Percentiles rank a stretch among this genome's conserved stretches.
These are phyloP conservation scores for Saccharomyces kudriavzevii DNA, from an alignment of 805 yeast species.

Conservation along the genomic window DNA sequence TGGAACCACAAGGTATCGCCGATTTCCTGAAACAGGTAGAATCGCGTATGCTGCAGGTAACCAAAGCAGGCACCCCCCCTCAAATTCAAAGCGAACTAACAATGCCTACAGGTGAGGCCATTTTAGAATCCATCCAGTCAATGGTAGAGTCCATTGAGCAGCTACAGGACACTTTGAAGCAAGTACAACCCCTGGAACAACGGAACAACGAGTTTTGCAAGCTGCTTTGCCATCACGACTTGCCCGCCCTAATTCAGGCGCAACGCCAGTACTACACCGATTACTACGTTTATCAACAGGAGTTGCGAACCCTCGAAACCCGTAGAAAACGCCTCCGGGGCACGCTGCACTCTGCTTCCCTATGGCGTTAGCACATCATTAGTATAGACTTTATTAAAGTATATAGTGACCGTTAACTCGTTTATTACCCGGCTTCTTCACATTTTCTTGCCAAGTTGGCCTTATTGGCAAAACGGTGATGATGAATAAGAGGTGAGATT, in stretches of 20 bases:
- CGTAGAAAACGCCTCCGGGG: constrained; percentile 5
- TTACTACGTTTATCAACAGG: constrained; percentile 17
- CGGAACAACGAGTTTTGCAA: constrained; percentile 8
- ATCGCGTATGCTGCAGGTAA: not conserved
- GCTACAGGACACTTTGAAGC: constrained; percentile 6
- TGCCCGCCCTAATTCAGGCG: constrained; percentile 13
- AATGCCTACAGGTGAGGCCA: not conserved
- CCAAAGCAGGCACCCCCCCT: not conserved
- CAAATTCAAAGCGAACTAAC: not conserved
- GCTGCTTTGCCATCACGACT: constrained; percentile 7
- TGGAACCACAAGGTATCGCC: constrained; percentile 1
- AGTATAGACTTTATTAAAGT: not conserved
- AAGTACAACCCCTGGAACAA: constrained; percentile 12
- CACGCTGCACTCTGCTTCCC: not conserved
- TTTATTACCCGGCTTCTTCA: not conserved
- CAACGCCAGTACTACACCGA: constrained; percentile 18
- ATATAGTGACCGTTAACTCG: too few relatives aligned
- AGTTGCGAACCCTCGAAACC: constrained; percentile 9
- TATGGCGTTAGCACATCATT: not conserved
- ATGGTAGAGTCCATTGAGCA: constrained; percentile 1
- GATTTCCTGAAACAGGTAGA: constrained; percentile 2
- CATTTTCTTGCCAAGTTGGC: not conserved
- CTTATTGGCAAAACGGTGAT: not conserved
- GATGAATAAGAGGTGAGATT: not conserved
- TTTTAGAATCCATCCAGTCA: constrained; percentile 4